Conservation (phyloP, 2,329 filamentous ascomycete genomes). For the Alternaria brassicae region DNA sequence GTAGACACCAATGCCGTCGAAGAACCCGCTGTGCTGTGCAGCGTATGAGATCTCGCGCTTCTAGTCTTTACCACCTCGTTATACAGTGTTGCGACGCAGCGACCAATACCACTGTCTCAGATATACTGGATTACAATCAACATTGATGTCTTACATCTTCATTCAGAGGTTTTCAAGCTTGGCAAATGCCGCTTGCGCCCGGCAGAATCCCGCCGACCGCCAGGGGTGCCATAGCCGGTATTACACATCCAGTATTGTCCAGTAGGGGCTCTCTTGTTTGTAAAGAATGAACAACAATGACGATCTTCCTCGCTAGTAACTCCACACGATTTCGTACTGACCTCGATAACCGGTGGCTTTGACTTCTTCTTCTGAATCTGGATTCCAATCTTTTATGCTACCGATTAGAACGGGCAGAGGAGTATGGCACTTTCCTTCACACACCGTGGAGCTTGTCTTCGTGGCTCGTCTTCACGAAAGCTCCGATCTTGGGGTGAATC, state of each 20-base stretch:
- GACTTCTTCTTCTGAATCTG: not conserved
- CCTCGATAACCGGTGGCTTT: not conserved
- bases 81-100: not conserved
- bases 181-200: not conserved
- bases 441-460: not conserved
- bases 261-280: not conserved
- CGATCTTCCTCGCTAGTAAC: not conserved
- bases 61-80: not conserved
- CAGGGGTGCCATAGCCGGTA: conserved; percentile 13
- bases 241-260: conserved; percentile 1
- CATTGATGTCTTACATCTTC: not conserved
- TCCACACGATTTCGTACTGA: not conserved
- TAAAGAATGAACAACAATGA: not conserved
- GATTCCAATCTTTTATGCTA: not conserved
- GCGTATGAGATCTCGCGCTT: not conserved
- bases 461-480: not conserved
- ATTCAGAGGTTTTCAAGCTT: not conserved
- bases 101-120: not conserved
- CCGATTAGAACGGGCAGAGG: not conserved
- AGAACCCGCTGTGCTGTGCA: not conserved
- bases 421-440: not conserved
- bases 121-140: conserved; percentile 6
- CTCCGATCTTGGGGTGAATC: not conserved
- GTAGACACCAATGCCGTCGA: not conserved
- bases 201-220: conserved; percentile 12